Conservation (phyloP, 2,329 filamentous ascomycete species). For the Cercospora janseana region DNA sequence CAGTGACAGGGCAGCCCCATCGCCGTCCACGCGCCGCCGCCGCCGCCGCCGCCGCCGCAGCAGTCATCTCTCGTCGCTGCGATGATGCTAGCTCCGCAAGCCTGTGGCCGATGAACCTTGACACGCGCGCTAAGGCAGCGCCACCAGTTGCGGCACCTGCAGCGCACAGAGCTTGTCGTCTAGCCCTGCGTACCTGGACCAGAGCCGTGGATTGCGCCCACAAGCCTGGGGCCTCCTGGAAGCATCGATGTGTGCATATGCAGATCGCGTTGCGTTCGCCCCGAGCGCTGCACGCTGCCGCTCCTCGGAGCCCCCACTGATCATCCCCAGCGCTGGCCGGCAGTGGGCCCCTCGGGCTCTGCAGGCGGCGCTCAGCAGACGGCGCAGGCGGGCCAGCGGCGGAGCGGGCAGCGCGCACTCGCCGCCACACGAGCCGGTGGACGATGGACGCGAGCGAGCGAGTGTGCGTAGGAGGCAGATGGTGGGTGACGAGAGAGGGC, state of each 20-base stretch:
- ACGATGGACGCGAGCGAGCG: too few relatives aligned
- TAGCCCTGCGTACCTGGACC: conserved; percentile 18
- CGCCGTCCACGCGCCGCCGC: too few relatives aligned
- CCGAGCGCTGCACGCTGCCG: neutral
- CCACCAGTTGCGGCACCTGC: conserved; percentile 5
- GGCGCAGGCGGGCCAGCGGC: too few relatives aligned
- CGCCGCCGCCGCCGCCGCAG: neutral
- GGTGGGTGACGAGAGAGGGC: too few relatives aligned
- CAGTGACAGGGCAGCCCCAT: neutral
- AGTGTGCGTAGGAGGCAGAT: too few relatives aligned
- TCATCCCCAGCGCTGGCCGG: neutral
- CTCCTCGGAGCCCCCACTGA: neutral
- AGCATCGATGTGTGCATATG: conserved; percentile 4
- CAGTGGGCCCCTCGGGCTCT: too few relatives aligned
- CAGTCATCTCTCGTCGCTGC: conserved; percentile 1
- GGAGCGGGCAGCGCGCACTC: too few relatives aligned
- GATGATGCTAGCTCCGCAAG: conserved; percentile 7
- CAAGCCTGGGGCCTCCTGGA: conserved; percentile 1
- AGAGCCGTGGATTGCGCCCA: conserved; percentile 16
- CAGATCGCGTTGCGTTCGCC: neutral
- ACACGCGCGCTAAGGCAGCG: neutral
- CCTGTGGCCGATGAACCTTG: conserved; percentile 10
- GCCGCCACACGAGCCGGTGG: too few relatives aligned
- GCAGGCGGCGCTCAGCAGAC: too few relatives aligned
- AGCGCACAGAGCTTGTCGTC: conserved; percentile 6